Conservation (phyloP, 345 rosid species). For the Populus nigra region DNA sequence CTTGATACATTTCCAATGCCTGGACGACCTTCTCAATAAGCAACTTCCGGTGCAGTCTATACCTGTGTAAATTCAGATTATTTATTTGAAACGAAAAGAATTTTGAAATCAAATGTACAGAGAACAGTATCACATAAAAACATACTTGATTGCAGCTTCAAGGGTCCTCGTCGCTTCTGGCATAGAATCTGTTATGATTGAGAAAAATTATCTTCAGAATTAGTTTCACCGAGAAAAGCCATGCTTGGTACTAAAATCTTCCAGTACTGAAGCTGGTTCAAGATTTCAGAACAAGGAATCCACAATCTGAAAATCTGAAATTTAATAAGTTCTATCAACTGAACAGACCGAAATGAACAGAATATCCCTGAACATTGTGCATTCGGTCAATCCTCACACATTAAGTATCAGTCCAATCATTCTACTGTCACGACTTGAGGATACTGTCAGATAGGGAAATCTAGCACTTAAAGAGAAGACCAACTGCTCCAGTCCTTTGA, state of each 20-base stretch:
- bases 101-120: not conserved
- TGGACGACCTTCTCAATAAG: slow-evolving; percentile 61
- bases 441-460: no score
- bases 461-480: not conserved
- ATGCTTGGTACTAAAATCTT: not conserved
- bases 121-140: not conserved
- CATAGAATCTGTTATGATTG: slow-evolving; percentile 49
- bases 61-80: slow-evolving; percentile 35
- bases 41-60: slow-evolving; percentile 75
- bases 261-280: no score
- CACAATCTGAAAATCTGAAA: no score
- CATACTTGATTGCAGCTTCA: slow-evolving; percentile 63
- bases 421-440: no score
- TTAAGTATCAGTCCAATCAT: no score
- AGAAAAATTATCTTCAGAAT: not conserved
- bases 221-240: not conserved
- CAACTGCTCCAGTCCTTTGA: not conserved
- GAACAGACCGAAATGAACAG: not conserved
- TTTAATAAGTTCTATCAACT: no score
- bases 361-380: not conserved
- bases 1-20: slow-evolving; percentile 78
- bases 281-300: not conserved
- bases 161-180: slow-evolving; percentile 53
- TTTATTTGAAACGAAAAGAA: not conserved
- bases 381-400: not conserved